Evolutionary conservation across 23 red algal species (phyloP).

Genomic region (Gracilaria vermiculophylla): DNA sequence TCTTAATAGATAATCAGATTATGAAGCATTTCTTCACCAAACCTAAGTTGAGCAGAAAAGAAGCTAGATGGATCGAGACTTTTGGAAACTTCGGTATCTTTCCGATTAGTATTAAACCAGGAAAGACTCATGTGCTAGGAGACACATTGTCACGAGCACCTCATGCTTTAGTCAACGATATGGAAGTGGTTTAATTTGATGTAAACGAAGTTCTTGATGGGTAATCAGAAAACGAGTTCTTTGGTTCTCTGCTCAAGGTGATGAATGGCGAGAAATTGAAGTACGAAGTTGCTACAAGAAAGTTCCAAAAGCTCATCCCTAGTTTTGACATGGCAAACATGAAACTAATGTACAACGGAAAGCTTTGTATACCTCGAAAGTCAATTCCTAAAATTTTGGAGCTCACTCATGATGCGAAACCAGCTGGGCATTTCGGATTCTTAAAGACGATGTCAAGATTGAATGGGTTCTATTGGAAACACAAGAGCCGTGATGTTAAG

Average conservation of each 20-base stretch:
- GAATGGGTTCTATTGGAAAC: slow-evolving; percentile 12
- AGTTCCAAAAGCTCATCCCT: not conserved
- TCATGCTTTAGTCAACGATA: not conserved
- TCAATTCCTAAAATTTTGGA: not conserved
- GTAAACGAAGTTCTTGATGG: not conserved
- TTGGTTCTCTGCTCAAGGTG: slow-evolving; percentile 21
- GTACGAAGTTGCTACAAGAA: not conserved
- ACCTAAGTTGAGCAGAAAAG: not conserved
- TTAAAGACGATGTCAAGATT: slow-evolving; percentile 6
- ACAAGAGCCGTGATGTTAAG: slow-evolving; percentile 3
- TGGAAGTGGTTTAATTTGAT: no score
- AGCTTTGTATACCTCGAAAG: not conserved
- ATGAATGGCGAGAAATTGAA: no score
- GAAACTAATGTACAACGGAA: not conserved
- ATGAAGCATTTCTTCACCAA: slow-evolving; percentile 26
- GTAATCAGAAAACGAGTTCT: not conserved
- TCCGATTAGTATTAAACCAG: not conserved
- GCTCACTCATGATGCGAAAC: not conserved
- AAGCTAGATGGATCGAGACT: not conserved
- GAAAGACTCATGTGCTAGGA: slow-evolving; percentile 31
- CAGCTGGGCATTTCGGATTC: slow-evolving; percentile 17
- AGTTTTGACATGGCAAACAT: not conserved
- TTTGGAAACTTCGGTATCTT: not conserved
- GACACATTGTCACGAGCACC: not conserved
- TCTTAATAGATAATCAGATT: slow-evolving; percentile 33